phyloP scores from a whole-genome alignment of 2,329 filamentous ascomycete genomes.

The Hypoxylon sp. region DNA sequence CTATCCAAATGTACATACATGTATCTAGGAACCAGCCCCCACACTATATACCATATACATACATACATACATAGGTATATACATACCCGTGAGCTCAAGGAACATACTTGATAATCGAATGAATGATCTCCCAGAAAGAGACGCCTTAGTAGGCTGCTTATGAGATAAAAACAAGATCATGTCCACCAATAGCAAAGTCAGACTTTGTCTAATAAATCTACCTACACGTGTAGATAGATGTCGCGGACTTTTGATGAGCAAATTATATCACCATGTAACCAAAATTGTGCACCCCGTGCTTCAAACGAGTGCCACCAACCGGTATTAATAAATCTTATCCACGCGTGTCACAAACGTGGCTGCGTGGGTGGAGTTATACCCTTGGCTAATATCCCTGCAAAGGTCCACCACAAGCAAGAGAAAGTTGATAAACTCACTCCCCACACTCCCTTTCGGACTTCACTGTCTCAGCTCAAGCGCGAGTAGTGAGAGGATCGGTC shows the following conservation, averaged over 20 bases:
- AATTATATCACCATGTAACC: conserved; percentile 23
- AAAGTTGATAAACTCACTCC: conserved; percentile 33
- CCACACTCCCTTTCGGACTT: background rate
- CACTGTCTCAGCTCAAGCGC: conserved; percentile 2
- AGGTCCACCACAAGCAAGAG: conserved; percentile 13
- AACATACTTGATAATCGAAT: background rate
- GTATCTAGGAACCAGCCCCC: background rate
- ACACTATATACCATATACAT: background rate
- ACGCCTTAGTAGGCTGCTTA: background rate
- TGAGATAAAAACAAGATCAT: background rate
- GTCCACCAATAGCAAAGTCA: background rate
- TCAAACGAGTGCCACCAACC: conserved; percentile 17
- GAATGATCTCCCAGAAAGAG: background rate
- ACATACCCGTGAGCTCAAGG: too few relatives aligned
- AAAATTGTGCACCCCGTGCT: conserved; percentile 9
- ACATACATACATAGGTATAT: too few relatives aligned
- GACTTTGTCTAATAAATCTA: background rate
- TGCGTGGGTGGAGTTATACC: conserved; percentile 25
- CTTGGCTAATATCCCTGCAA: conserved; percentile 27
- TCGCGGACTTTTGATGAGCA: conserved; percentile 27
- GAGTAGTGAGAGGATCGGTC: conserved; percentile 10
- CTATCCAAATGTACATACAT: background rate
- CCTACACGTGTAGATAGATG: background rate
- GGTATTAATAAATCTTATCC: conserved; percentile 17
- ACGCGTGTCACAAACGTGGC: conserved; percentile 25